phyloP scores from a whole-genome alignment of 192 early-diverging fungal genomes.

The Coemansia sp. region DNA sequence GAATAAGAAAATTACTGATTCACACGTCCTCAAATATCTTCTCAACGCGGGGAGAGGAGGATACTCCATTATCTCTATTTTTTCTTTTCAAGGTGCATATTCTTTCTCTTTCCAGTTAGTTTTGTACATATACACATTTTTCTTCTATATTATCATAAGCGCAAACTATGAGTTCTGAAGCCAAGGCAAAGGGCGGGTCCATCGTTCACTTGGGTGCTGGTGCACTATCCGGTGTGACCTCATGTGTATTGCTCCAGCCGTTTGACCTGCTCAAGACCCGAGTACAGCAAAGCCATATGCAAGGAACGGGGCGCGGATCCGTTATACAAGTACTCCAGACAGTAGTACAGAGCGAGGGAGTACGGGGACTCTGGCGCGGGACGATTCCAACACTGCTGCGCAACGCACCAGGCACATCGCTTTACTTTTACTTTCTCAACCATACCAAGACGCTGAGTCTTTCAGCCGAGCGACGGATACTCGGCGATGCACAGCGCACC shows the following conservation, averaged over 20 bases:
- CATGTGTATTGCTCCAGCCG: slow-evolving; percentile 84
- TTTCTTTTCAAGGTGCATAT: background rate
- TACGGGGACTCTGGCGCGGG: slow-evolving; percentile 57
- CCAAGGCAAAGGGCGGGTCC: slow-evolving; percentile 38
- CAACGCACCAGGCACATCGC: slow-evolving; percentile 58
- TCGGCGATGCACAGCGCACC: slow-evolving; percentile 16
- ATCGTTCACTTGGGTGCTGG: slow-evolving; percentile 75
- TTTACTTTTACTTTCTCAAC: slow-evolving; percentile 66
- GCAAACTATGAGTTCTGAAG: slow-evolving; percentile 13
- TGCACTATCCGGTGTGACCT: slow-evolving; percentile 73
- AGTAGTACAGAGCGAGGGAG: slow-evolving; percentile 59
- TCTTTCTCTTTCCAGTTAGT: background rate
- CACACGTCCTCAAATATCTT: background rate
- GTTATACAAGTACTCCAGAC: slow-evolving; percentile 33
- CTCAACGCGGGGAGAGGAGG: background rate
- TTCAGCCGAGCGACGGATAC: slow-evolving; percentile 22
- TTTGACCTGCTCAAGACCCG: slow-evolving; percentile 87
- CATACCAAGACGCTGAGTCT: slow-evolving; percentile 39
- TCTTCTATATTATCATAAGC: background rate
- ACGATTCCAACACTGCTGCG: slow-evolving; percentile 49
- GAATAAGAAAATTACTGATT: no score
- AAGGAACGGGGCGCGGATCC: background rate
- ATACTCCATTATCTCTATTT: background rate
- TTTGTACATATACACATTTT: background rate
- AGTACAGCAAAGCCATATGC: slow-evolving; percentile 62